phyloP scores from a whole-genome alignment of 305 asterid genomes.

The Nicotiana rustica region DNA sequence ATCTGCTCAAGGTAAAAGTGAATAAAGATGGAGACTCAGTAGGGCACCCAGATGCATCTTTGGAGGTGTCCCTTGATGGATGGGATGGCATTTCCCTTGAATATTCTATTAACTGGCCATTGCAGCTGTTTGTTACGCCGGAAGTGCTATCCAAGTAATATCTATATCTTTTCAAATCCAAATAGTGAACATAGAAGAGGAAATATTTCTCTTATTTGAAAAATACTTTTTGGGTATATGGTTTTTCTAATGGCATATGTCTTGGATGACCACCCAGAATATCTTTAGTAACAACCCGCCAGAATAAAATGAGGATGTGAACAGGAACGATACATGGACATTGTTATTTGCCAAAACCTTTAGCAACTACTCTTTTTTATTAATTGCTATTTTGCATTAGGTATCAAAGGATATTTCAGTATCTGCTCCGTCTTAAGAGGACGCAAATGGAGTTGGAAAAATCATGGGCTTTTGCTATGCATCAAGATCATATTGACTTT shows the following conservation, averaged over 20 bases:
- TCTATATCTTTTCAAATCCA: background rate
- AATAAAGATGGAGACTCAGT: conserved; percentile 69
- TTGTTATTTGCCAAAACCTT: background rate
- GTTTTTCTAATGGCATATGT: background rate
- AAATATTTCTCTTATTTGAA: conserved; percentile 12
- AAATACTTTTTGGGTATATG: background rate
- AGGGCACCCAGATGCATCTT: conserved; percentile 63
- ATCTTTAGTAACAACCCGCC: conserved; percentile 1
- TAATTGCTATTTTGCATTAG: conserved; percentile 50
- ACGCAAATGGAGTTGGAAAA: conserved; percentile 98
- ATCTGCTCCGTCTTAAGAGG: conserved; percentile 88
- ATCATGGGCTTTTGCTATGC: conserved; percentile 99
- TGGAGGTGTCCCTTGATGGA: conserved; percentile 81
- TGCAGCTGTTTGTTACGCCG: conserved; percentile 89
- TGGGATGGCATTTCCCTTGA: conserved; percentile 98
- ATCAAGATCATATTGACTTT: conserved; percentile 88
- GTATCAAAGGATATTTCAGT: conserved; percentile 92
- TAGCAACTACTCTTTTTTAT: background rate
- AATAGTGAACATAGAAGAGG: conserved; percentile 22
- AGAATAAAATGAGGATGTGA: conserved; percentile 23
- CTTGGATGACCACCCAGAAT: conserved; percentile 9
- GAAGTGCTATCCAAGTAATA: conserved; percentile 97
- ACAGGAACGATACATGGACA: background rate
- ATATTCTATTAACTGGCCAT: conserved; percentile 96
- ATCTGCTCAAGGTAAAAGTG: conserved; percentile 70